phyloP scores from a whole-genome alignment of 768 basidiomycete genomes.

The Xerocomus potaroensis region DNA sequence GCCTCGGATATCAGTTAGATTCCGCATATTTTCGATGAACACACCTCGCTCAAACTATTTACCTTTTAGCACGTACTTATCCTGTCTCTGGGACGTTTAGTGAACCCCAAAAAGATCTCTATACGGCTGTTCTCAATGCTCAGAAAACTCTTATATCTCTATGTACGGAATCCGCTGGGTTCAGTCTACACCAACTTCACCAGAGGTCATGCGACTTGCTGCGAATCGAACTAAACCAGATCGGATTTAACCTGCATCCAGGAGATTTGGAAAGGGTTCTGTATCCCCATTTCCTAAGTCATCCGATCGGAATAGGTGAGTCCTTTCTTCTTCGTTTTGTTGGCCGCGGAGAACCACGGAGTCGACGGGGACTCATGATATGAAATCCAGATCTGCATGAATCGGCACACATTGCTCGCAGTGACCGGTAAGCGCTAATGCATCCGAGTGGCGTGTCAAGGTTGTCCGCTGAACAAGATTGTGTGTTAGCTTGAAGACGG shows the following conservation, averaged over 20 bases:
- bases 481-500: constrained; percentile 56
- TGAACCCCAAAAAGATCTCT: constrained; percentile 77
- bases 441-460: neutral
- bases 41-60: constrained; percentile 4
- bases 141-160: constrained; percentile 63
- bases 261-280: constrained; percentile 66
- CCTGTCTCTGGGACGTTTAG: constrained; percentile 83
- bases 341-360: constrained; percentile 1
- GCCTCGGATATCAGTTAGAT: constrained; percentile 87
- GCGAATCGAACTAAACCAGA: constrained; percentile 65
- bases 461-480: constrained; percentile 5
- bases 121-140: constrained; percentile 67
- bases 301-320: constrained; percentile 87
- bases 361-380: constrained; percentile 8
- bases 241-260: constrained; percentile 38
- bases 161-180: constrained; percentile 52
- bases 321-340: constrained; percentile 6
- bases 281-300: constrained; percentile 91
- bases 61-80: constrained; percentile 69
- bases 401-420: constrained; percentile 57
- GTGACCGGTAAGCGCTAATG: constrained; percentile 41
- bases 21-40: neutral
- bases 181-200: constrained; percentile 77
- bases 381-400: constrained; percentile 77
- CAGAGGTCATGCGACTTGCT: constrained; percentile 63